A percentile compares a stretch with the other conserved stretches of the same genome.
These are phyloP conservation scores for Lasiodiplodia theobromae DNA, from an alignment of 2,329 filamentous ascomycete genomes.

Conservation along the genomic window DNA sequence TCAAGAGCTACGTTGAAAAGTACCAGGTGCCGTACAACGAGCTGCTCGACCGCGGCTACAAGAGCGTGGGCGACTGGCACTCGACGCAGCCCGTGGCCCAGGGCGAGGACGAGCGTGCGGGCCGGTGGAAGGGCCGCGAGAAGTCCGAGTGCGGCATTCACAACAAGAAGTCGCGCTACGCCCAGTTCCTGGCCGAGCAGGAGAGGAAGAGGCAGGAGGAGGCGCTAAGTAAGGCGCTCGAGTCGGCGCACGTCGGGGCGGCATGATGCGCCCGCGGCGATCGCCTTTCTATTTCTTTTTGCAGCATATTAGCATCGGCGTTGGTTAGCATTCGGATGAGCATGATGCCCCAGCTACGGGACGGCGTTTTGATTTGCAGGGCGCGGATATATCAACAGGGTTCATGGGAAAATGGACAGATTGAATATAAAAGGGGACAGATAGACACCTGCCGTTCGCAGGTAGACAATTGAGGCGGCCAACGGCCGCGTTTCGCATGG, in stretches of 20 bases:
- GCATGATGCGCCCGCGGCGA: constrained; percentile 8
- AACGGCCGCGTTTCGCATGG: constrained; percentile 15
- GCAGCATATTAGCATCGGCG: constrained; percentile 41
- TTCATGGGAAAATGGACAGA: constrained; percentile 14
- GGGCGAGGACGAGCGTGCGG: constrained; percentile 93
- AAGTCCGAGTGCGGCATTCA: constrained; percentile 99
- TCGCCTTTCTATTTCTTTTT: constrained; percentile 27
- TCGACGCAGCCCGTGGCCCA: constrained; percentile 88
- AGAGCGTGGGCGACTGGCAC: constrained; percentile 98
- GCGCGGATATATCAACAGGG: constrained; percentile 24
- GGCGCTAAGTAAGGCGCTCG: constrained; percentile 29
- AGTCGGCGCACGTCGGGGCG: constrained; percentile 26
- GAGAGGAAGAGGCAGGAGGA: constrained; percentile 64
- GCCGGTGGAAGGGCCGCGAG: constrained; percentile 92
- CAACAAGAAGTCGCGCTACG: constrained; percentile 95
- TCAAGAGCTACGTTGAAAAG: constrained; percentile 84
- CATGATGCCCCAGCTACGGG: constrained; percentile 20
- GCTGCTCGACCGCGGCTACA: constrained; percentile 92
- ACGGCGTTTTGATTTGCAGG: constrained; percentile 28
- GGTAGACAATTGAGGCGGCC: constrained; percentile 21
- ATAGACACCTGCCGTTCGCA: constrained; percentile 3
- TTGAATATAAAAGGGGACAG: neutral
- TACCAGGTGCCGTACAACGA: constrained; percentile 93
- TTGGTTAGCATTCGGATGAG: constrained; percentile 34
- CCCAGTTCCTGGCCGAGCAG: constrained; percentile 79